Evolutionary conservation across 164 flowering plant genomes (phyloP), one percentile per base, ranked within the genome.

Genomic region (Echeveria elegans): DNA sequence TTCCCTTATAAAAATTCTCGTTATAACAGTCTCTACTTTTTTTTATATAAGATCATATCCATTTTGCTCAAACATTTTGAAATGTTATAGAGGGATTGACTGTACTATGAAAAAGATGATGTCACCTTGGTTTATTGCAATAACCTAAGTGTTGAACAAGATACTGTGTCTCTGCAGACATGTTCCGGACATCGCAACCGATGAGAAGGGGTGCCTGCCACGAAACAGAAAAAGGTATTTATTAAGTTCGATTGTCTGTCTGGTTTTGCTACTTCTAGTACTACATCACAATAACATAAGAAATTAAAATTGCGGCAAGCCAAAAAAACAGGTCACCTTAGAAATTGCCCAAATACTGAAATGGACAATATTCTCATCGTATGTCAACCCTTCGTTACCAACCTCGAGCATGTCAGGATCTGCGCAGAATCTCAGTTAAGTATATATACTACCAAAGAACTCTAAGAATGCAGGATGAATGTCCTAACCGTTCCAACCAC

Each of bases 311-410:
- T n/a, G n/a, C n/a, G n/a, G n/a, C n/a, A 61, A 61, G 11, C n/a
- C n/a, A 1, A 61, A 29, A 60, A 28, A 4, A 29, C 8, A 31
- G 6, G 10, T 29, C 71, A 88, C 93, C 92, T 93, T 90, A 7
- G 92, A 86, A 72, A 89, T 77, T 15, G 96, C 89, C 98, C 97
- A 90, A 31, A 93, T 30, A 70, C 97, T 93, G 70, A 88, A 93
- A 72, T 93, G 97, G n/a, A 77, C 82, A 31, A 81, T 74, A 60
- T 93, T 87, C 72, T 93, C 97, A 62, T 34, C 37, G 7, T 34
- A 34, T 3, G 37, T 34, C 37, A 34, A 3, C 37, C 37, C 37
- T 3, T 7, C 37, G 37, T 34, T 34, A 34, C 37, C 37, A 34
- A 34, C 37, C 37, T 34, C 37, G 7, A 34, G 37, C 97, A 93